Evolutionary conservation across 2,329 filamentous ascomycete genomes (phyloP), one percentile per base, ranked within the genome.

Genomic region (Pezicula carpinea): DNA sequence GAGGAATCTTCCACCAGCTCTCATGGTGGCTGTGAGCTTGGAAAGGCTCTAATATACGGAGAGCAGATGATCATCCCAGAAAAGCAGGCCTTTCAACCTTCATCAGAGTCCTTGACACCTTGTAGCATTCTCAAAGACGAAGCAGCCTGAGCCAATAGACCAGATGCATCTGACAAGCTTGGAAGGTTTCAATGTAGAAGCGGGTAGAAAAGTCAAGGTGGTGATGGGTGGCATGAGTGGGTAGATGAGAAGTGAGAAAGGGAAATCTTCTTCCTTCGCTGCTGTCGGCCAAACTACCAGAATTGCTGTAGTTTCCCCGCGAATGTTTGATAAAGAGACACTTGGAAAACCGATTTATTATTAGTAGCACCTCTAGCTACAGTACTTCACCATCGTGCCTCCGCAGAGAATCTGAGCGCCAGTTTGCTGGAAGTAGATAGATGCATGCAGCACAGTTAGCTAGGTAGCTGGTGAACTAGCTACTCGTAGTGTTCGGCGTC

Each of bases 31-130:
- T 51, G 46, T 50, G 48, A 47, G 36, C 35, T 34, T 38, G 10
- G 26, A 11, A 29, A 29, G 13, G 26, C 10, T 29, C 26, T 11
- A 29, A 29, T 11, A 29, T 36, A 42, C 34, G 19, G 14, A 33
- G 48, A 45, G 47, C 53, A 55, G 49, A 52, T 55, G 53, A 55
- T 49, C 53, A 52, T 45, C 21, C 36, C 10, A 39, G 39, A 15
- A n/a, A n/a, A n/a, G n/a, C n/a, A n/a, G n/a, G n/a, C n/a, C n/a
- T n/a, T 29, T 29, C 26, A 10, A 6, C 26, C 26, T 29, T 29
- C 13, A 11, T 29, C 13, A 13, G 5, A 29, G 13, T 29, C 26
- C 26, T 29, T 29, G 26, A 29, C 26, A 29, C 13, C 10, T 44
- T 23, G 19, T 18, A 38, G 15, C 13, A 41, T 23, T 22, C 34